Evolutionary conservation across 2,329 filamentous ascomycete species (phyloP), one percentile per base, ranked within the genome.

Genomic region (Alternaria postmessia): DNA sequence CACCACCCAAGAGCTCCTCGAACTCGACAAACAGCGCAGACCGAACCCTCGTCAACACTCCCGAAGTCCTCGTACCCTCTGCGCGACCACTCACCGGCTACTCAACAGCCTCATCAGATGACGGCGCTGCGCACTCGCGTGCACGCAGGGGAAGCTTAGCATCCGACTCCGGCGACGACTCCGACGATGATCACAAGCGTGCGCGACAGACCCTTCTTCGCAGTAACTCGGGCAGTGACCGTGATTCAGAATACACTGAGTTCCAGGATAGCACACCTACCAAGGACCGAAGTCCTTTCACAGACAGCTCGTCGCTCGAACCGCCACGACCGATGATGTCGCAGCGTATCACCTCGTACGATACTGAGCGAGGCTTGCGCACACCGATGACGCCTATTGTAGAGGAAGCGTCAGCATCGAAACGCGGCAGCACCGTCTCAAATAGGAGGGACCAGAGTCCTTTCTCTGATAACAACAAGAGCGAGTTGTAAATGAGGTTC

Each of bases 311-410:
- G 5, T 64, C 67, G 9, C 57, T 75, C 22, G 70, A 71, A n/a
- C 57, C 64, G 8, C 57, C 64, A 36, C 66, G 68, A 11, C 73
- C 71, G 12, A 64, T 61, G 28, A 66, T 73, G 49, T 68, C 68
- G 11, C 69, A 74, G 32, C 70, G 75, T 48, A 71, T 75, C 63
- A 72, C 69, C 12, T 77, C 74, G 3, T 71, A 72, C 59, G 69
- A 72, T 26, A 65, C 65, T 3, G 71, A 70, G 9, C 71, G 68
- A 28, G 68, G 66, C 20, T 61, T 76, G 3, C 72, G 71, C 20
- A 65, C 70, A 22, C 74, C 75, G 8, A 77, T 83, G 61, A 80
- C 78, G 20, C 80, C 81, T 18, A 81, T 83, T n/a, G 79, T 80
- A 7, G 82, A 84, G 59, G 81, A 83, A 63, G 76, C 77, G 24